phyloP scores from a whole-genome alignment of 179 eudicot species.

The Drosera spatulata region DNA sequence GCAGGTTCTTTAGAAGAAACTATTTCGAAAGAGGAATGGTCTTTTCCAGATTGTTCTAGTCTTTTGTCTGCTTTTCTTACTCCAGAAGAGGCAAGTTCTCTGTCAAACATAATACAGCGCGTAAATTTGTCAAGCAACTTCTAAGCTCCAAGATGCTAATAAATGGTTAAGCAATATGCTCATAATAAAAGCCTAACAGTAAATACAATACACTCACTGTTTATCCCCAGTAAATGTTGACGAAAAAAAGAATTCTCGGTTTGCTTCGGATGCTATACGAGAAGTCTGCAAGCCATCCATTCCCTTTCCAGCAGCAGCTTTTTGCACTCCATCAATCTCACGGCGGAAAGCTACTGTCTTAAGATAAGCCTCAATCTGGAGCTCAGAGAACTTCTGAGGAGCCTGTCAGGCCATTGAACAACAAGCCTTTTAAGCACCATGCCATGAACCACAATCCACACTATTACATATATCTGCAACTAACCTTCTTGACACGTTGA shows the following conservation, averaged over 20 bases:
- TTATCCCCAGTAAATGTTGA: slow-evolving; percentile 91
- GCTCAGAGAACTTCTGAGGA: slow-evolving; percentile 84
- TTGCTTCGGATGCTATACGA: slow-evolving; percentile 94
- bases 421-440: background rate
- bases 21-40: slow-evolving; percentile 16
- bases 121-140: background rate
- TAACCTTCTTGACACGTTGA: slow-evolving; percentile 90
- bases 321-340: slow-evolving; percentile 90
- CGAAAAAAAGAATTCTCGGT: slow-evolving; percentile 83
- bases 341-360: slow-evolving; percentile 98
- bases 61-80: slow-evolving; percentile 21
- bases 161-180: background rate
- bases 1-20: slow-evolving; percentile 18
- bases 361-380: slow-evolving; percentile 91
- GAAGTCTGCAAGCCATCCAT: slow-evolving; percentile 91
- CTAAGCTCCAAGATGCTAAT: too few relatives aligned
- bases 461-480: background rate
- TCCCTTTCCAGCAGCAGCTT: slow-evolving; percentile 77
- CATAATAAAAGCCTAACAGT: background rate
- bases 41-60: slow-evolving; percentile 29
- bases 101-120: slow-evolving; percentile 11
- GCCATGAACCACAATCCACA: background rate
- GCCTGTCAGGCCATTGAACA: slow-evolving; percentile 37
- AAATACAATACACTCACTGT: slow-evolving; percentile 37
- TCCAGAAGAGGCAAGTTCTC: slow-evolving; percentile 61